Evolutionary conservation across 148 eudicot genomes (phyloP).

Genomic region (Rhododendron molle): DNA sequence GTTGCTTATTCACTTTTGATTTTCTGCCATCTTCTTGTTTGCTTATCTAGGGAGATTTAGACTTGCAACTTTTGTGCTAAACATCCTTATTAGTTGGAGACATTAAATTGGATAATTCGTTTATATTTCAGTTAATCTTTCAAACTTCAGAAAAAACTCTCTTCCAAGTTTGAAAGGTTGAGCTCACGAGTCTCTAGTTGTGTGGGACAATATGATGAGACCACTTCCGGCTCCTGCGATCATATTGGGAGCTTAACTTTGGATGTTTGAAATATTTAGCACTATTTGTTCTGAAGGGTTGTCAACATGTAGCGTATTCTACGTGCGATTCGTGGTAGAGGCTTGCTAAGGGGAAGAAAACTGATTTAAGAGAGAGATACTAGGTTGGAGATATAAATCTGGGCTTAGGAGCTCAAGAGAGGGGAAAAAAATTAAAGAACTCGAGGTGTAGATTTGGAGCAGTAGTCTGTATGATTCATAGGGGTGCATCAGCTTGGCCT

Average conservation of each 20-base stretch:
- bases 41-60: background rate
- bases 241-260: background rate
- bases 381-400: background rate
- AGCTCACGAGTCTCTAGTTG: background rate
- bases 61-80: background rate
- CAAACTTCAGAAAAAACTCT: background rate
- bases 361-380: background rate
- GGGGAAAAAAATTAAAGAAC: too few relatives aligned
- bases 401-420: background rate
- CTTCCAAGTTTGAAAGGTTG: background rate
- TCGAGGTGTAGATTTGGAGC: background rate
- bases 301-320: background rate
- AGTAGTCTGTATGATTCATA: background rate
- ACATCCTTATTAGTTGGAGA: background rate
- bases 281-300: background rate
- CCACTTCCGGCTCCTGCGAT: background rate
- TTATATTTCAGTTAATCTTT: background rate
- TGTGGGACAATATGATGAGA: background rate
- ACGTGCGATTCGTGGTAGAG: background rate
- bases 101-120: background rate
- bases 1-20: background rate
- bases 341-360: background rate
- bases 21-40: background rate
- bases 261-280: background rate
- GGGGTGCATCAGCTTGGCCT: background rate